A percentile compares a stretch with the other conserved stretches of the same genome.
These are phyloP conservation scores for Alternaria brassicae DNA, from an alignment of 2,329 filamentous ascomycete genomes.

Conservation along the genomic window DNA sequence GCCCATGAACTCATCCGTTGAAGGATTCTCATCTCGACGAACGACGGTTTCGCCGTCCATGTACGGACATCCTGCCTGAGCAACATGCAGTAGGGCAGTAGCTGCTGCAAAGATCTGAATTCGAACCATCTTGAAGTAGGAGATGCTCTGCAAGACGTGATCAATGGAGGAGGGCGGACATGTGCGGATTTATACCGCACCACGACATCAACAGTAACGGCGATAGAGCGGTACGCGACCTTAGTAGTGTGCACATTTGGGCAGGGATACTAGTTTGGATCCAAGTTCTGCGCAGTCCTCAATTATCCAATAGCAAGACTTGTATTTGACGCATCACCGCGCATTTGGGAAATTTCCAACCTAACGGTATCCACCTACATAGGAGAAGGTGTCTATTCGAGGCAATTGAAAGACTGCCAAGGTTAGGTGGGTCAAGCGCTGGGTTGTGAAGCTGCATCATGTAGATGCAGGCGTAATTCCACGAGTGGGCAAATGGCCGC, in stretches of 20 bases:
- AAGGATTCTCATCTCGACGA: constrained; percentile 29
- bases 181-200: constrained; percentile 1
- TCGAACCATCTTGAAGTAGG: constrained; percentile 33
- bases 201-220: not conserved
- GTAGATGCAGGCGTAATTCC: constrained; percentile 1
- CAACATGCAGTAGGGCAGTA: constrained; percentile 31
- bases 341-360: not conserved
- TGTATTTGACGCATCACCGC: constrained; percentile 10
- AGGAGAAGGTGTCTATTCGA: not conserved
- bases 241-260: not conserved
- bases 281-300: not conserved
- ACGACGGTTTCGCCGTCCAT: constrained; percentile 44
- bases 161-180: not conserved
- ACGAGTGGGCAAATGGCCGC: not conserved
- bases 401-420: constrained; percentile 15
- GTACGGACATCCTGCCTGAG: constrained; percentile 44
- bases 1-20: constrained; percentile 47
- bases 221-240: not conserved
- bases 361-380: not conserved
- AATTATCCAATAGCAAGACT: constrained; percentile 2
- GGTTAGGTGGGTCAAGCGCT: constrained; percentile 13
- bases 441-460: constrained; percentile 7
- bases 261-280: not conserved
- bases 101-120: constrained; percentile 32
- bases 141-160: not conserved